Evolutionary conservation across 148 eudicot species (phyloP).

Genomic region (Amaranthus hypochondriacus): DNA sequence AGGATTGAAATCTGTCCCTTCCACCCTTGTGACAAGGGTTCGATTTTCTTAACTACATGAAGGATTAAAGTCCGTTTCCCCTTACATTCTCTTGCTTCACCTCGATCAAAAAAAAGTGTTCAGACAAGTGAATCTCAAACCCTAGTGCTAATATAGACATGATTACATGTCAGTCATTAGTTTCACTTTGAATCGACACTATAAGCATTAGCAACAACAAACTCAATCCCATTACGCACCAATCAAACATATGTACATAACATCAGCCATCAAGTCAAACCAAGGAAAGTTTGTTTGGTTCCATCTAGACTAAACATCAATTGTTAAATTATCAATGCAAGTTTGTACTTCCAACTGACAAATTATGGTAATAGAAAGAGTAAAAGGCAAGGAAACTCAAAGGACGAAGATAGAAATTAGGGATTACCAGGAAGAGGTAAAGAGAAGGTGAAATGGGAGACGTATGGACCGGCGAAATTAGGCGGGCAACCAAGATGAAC

Average conservation of each 20-base stretch:
- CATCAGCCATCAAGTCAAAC: background rate
- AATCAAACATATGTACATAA: background rate
- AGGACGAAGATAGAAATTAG: background rate
- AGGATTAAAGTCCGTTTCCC: too few species aligned
- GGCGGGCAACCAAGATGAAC: constrained; percentile 93
- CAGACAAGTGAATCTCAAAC: too few species aligned
- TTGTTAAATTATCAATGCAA: background rate
- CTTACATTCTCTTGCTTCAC: too few species aligned
- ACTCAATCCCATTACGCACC: background rate
- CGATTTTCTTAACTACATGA: too few species aligned
- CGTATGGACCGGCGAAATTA: constrained; percentile 41
- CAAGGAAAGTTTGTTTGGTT: background rate
- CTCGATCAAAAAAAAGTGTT: too few species aligned
- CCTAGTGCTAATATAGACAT: too few species aligned
- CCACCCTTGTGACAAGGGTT: too few species aligned
- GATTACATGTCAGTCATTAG: too few species aligned
- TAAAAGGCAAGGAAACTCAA: background rate
- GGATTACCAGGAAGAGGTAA: constrained; percentile 36
- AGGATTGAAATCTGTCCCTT: too few species aligned
- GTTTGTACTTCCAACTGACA: background rate
- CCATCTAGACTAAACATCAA: background rate
- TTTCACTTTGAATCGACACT: too few species aligned
- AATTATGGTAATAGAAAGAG: background rate
- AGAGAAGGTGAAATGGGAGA: constrained; percentile 65
- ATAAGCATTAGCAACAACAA: too few species aligned